A percentile compares a stretch with the other conserved stretches of the same genome.
phyloP scores from a whole-genome alignment of 2,329 filamentous ascomycete species.

The Penicillium sp. region DNA sequence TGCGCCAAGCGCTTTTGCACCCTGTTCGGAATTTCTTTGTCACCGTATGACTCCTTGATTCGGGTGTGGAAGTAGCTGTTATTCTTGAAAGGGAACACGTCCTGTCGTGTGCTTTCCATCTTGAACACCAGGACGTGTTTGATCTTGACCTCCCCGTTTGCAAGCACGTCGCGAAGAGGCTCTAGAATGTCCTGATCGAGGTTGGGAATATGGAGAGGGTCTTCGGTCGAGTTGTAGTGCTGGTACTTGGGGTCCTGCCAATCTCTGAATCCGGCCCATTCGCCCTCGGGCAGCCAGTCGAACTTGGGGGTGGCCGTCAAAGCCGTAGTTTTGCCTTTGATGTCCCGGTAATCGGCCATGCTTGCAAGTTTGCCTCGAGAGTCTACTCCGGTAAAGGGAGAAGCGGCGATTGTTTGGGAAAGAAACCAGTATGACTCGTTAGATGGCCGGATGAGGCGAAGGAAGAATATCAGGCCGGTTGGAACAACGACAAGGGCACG shows the following conservation, averaged over 20 bases:
- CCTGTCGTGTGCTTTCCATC: conserved; percentile 44
- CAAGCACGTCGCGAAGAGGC: conserved; percentile 17
- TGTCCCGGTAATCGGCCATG: conserved; percentile 9
- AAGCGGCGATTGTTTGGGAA: conserved; percentile 16
- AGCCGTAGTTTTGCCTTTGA: conserved; percentile 15
- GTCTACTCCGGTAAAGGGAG: conserved; percentile 15
- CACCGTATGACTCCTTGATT: conserved; percentile 36
- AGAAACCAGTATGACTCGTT: conserved; percentile 18
- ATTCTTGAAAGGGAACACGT: conserved; percentile 42
- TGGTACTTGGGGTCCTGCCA: conserved; percentile 13
- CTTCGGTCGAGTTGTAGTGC: conserved; percentile 34
- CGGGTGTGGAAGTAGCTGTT: conserved; percentile 31
- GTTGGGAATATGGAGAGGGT: conserved; percentile 41
- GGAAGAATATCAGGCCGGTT: conserved; percentile 19
- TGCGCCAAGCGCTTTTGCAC: conserved; percentile 22
- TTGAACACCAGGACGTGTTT: conserved; percentile 42
- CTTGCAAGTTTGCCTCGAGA: conserved; percentile 11
- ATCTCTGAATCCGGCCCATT: conserved; percentile 19
- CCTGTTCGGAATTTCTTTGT: conserved; percentile 30
- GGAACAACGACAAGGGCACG: conserved; percentile 21
- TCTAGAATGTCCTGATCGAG: conserved; percentile 27
- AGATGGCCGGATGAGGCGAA: conserved; percentile 27
- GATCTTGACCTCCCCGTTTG: conserved; percentile 30
- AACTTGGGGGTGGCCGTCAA: conserved; percentile 10
- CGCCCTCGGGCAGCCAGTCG: conserved; percentile 18